Percentiles rank a stretch among this genome's conserved stretches.
Conservation (phyloP, 306 rosid species). For the Albizia julibrissin region DNA sequence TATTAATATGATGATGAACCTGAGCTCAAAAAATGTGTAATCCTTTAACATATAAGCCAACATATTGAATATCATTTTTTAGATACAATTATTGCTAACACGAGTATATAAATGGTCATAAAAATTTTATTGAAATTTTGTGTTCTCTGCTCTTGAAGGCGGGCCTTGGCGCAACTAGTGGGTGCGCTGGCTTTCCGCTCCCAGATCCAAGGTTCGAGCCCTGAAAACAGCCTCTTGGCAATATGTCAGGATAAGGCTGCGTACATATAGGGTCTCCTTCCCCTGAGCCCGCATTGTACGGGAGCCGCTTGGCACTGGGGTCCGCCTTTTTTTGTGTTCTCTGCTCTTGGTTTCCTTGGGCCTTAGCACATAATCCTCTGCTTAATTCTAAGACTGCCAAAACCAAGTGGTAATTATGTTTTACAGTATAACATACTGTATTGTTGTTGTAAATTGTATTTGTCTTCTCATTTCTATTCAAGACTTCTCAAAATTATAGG, state of each 20-base stretch:
- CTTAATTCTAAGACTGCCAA: background rate
- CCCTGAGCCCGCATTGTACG: too few species aligned
- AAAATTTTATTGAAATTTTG: background rate
- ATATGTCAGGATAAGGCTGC: too few species aligned
- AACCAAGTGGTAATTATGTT: background rate
- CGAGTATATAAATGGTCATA: background rate
- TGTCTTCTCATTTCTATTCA: background rate
- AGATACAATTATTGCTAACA: background rate
- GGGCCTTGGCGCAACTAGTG: too few species aligned
- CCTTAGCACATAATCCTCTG: background rate
- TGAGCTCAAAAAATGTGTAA: background rate
- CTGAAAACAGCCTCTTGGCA: too few species aligned
- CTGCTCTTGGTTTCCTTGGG: background rate
- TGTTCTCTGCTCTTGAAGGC: background rate
- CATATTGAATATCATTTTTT: background rate
- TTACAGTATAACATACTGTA: background rate
- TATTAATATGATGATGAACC: background rate
- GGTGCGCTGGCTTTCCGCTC: too few species aligned
- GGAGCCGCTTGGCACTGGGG: too few species aligned
- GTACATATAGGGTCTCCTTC: too few species aligned
- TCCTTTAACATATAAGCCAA: background rate
- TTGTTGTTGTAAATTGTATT: background rate
- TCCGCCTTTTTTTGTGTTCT: background rate
- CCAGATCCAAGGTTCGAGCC: too few species aligned
- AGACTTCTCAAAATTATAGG: background rate